Percentiles rank a stretch among this genome's conserved stretches.
Conservation (phyloP, 1,284 basidiomycete genomes). For the Exobasidium rhododendri region DNA sequence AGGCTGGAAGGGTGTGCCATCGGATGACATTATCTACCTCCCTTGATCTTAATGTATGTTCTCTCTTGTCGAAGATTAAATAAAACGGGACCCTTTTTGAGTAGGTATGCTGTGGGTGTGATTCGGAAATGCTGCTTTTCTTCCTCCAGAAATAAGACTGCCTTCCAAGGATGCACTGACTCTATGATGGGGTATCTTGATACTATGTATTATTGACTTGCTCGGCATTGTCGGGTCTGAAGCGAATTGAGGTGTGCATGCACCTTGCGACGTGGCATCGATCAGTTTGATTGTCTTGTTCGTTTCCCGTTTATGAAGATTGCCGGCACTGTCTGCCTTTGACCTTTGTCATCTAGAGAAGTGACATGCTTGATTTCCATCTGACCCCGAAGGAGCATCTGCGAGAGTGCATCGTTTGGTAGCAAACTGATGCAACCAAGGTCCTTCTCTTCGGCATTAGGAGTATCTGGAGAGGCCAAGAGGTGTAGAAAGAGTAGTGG, state of each 20-base stretch:
- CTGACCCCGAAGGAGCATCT: neutral
- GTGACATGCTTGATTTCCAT: neutral
- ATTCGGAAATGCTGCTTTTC: no score
- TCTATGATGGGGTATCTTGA: no score
- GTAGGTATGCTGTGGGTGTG: no score
- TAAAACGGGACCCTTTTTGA: no score
- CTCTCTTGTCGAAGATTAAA: no score
- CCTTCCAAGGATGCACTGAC: no score
- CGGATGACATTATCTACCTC: constrained; percentile 22
- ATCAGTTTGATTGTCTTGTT: no score
- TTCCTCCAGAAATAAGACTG: no score
- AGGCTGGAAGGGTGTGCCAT: constrained; percentile 35
- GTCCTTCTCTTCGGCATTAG: neutral
- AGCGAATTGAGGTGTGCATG: no score
- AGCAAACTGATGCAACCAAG: neutral
- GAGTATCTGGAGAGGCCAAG: neutral
- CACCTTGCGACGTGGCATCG: no score
- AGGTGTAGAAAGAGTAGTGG: neutral
- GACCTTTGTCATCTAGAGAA: neutral
- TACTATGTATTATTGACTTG: no score
- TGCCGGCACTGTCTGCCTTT: neutral
- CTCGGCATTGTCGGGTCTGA: no score
- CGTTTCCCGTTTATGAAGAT: neutral
- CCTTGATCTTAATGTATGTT: neutral
- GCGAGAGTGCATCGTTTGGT: neutral